phyloP scores from a whole-genome alignment of 2,329 filamentous ascomycete species.

The Hymenoscyphus occultus region DNA sequence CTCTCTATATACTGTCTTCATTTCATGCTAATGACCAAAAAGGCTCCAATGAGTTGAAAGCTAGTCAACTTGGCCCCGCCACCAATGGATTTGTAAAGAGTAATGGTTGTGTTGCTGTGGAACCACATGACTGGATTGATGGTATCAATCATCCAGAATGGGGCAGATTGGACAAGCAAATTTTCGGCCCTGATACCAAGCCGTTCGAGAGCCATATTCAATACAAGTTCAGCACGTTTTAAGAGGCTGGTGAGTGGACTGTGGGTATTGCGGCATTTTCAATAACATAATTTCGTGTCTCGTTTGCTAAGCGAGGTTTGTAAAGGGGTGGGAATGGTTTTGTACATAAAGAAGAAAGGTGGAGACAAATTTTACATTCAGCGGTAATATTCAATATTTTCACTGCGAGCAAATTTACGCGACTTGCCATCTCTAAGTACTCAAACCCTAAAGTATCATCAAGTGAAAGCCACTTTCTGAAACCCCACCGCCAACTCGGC shows the following conservation, averaged over 20 bases:
- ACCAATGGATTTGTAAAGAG: slow-evolving; percentile 50
- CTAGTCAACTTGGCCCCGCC: slow-evolving; percentile 52
- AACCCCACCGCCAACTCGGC: neutral
- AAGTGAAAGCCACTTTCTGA: neutral
- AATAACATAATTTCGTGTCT: neutral
- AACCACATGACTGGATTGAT: slow-evolving; percentile 91
- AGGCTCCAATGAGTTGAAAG: slow-evolving; percentile 49
- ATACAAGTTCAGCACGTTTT: slow-evolving; percentile 21
- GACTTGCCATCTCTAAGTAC: neutral
- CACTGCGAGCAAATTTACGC: too few species aligned
- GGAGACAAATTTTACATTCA: too few species aligned
- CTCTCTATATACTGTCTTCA: neutral
- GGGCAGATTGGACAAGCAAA: slow-evolving; percentile 61
- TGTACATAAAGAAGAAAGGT: neutral
- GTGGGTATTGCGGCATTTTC: neutral
- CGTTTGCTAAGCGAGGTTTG: neutral
- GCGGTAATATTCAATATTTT: too few species aligned
- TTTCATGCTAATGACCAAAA: neutral
- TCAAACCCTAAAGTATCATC: neutral
- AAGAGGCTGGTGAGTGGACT: neutral
- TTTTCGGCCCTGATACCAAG: slow-evolving; percentile 46
- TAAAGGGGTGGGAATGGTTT: neutral
- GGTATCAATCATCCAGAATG: slow-evolving; percentile 89
- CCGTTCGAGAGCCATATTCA: slow-evolving; percentile 20
- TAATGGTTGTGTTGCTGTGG: slow-evolving; percentile 84